These are phyloP conservation scores for Balakata baccata DNA, from an alignment of 345 rosid genomes.

Conservation along the genomic window DNA sequence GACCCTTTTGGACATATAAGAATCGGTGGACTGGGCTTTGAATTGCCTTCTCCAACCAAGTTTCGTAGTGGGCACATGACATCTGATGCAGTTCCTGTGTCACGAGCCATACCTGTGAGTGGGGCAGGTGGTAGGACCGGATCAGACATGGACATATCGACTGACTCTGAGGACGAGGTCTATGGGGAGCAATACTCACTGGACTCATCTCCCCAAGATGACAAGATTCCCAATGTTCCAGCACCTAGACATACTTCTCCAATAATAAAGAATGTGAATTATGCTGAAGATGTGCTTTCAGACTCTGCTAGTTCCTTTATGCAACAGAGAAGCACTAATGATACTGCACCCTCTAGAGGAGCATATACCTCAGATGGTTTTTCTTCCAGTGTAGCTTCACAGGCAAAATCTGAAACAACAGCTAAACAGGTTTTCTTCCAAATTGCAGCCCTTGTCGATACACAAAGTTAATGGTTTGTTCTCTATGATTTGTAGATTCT, in stretches of 20 bases:
- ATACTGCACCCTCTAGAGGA: background rate
- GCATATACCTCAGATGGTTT: background rate
- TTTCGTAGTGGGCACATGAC: slow-evolving; percentile 22
- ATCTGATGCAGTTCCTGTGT: slow-evolving; percentile 12
- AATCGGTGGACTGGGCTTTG: slow-evolving; percentile 7
- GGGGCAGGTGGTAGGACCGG: slow-evolving; percentile 38
- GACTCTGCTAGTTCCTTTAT: background rate
- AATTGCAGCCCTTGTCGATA: background rate
- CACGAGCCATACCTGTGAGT: slow-evolving; percentile 1
- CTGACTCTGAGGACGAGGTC: slow-evolving; percentile 67
- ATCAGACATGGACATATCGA: slow-evolving; percentile 58
- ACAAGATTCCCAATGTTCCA: slow-evolving; percentile 38
- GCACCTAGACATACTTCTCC: slow-evolving; percentile 35
- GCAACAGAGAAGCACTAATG: slow-evolving; percentile 4
- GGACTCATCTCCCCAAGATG: slow-evolving; percentile 70
- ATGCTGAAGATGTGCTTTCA: slow-evolving; percentile 7
- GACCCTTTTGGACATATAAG: slow-evolving; percentile 5
- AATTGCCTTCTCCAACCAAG: slow-evolving; percentile 20
- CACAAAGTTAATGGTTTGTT: background rate
- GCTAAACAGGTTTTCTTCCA: slow-evolving; percentile 10
- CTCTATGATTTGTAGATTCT: background rate
- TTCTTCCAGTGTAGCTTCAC: slow-evolving; percentile 4
- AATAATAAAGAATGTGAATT: slow-evolving; percentile 9
- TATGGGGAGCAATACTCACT: slow-evolving; percentile 41
- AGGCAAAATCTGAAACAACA: background rate